Evolutionary conservation across 164 flowering plant genomes (phyloP), one percentile per base, ranked within the genome.

Genomic region (Vitis rupestris): DNA sequence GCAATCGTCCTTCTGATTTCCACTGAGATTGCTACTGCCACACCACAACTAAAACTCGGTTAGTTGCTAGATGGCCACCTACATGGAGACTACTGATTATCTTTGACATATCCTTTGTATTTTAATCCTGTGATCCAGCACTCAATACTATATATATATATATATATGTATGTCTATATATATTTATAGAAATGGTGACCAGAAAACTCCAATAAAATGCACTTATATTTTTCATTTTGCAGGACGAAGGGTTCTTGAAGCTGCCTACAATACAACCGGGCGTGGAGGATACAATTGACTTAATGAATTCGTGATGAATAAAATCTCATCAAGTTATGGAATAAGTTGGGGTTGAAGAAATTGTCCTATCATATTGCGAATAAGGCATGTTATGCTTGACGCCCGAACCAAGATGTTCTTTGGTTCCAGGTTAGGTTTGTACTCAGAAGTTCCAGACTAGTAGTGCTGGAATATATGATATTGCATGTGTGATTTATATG

Each of bases 221-320:
- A 10, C 14, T 51, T 51, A 12, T 10, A 4, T 51, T 10, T 10
- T 10, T 51, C 14, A 51, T 51, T 51, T 51, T 51, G 54, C 54
- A 51, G 54, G 54, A 15, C 54, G 54, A 51, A 51, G 54, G 54
- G 54, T 51, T 51, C 54, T 51, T 10, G 14, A 51, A 53, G 56
- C 56, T 53, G 56, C n/a, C 56, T 51, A 53, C 56, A 53, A 53
- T 14, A 53, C n/a, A 53, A 53, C n/a, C 56, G n/a, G 54, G n/a
- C 16, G 56, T 5, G 16, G 56, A 53, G 56, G 56, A 12, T 53
- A 14, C 16, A 53, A 14, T 53, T 53, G n/a, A 37, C 44, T 37
- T 37, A 15, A n/a, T 50, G 15, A 53, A 53, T n/a, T 13, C 56
- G 5, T 53, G 56, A 53, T 10, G n/a, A n/a, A 10, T 37, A 13